phyloP scores from a whole-genome alignment of 768 basidiomycete species.

The Auriscalpium vulgare region DNA sequence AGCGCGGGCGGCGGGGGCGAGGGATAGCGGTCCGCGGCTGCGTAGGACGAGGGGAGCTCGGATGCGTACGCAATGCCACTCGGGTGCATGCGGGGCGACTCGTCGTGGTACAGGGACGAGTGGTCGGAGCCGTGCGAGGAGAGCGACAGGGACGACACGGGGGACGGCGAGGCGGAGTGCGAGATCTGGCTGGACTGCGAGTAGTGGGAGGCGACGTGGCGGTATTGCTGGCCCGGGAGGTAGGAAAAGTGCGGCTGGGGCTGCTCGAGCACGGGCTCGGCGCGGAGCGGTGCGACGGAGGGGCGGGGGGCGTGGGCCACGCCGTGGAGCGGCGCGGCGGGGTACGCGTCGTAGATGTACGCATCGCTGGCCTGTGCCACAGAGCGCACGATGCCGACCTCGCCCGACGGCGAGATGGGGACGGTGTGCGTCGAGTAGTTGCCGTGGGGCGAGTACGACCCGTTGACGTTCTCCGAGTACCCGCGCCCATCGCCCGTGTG shows the following conservation, averaged over 20 bases:
- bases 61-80: conserved; percentile 1
- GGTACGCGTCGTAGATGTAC: neutral
- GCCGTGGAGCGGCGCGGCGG: neutral
- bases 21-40: neutral
- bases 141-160: conserved; percentile 12
- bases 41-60: neutral
- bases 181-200: neutral
- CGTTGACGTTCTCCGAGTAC: neutral
- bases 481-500: neutral
- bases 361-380: neutral
- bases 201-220: neutral
- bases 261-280: conserved; percentile 2
- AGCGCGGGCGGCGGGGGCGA: neutral
- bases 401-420: neutral
- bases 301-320: neutral
- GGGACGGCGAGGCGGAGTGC: conserved; percentile 11
- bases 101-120: conserved; percentile 8
- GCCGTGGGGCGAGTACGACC: neutral
- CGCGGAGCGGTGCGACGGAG: neutral
- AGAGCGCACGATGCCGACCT: neutral
- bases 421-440: neutral
- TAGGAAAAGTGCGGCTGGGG: conserved; percentile 1
- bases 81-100: neutral
- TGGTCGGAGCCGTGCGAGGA: conserved; percentile 13
- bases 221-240: neutral